Percentiles rank a stretch among this genome's conserved stretches.
Conservation (phyloP, 495 filamentous ascomycete genomes). For the Daldinia decipiens region DNA sequence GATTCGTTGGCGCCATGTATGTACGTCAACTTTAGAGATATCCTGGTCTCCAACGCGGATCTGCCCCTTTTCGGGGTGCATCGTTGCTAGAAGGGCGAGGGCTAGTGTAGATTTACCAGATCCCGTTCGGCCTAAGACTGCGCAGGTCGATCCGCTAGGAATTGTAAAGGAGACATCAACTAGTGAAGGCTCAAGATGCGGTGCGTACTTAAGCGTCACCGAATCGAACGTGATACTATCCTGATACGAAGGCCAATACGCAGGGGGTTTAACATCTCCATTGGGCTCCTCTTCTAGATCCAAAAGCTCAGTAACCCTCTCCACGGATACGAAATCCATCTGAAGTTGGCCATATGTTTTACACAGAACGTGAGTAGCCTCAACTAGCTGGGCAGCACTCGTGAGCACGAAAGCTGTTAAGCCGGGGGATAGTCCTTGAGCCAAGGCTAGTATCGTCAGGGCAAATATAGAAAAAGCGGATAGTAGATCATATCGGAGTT, state of each 20-base stretch:
- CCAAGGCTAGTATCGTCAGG: constrained; percentile 75
- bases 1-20: constrained; percentile 64
- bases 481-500: constrained; percentile 77
- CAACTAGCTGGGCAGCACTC: constrained; percentile 70
- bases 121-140: constrained; percentile 70
- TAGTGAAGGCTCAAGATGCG: constrained; percentile 75
- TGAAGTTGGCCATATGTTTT: constrained; percentile 80
- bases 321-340: constrained; percentile 90
- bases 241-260: constrained; percentile 75
- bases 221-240: constrained; percentile 79
- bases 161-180: constrained; percentile 71
- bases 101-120: constrained; percentile 72
- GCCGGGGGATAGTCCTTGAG: constrained; percentile 73
- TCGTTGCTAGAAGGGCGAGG: constrained; percentile 64
- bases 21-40: constrained; percentile 61
- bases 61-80: constrained; percentile 57
- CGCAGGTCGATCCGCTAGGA: constrained; percentile 76
- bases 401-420: constrained; percentile 79
- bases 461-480: constrained; percentile 76
- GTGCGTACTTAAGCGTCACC: constrained; percentile 81
- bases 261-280: constrained; percentile 73
- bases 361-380: constrained; percentile 76
- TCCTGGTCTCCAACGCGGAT: constrained; percentile 66
- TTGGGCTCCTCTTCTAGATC: constrained; percentile 76
- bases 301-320: constrained; percentile 80